Base-by-base conservation (phyloP, 495 filamentous ascomycete species). In the Mytilinidion resinicola region DNA sequence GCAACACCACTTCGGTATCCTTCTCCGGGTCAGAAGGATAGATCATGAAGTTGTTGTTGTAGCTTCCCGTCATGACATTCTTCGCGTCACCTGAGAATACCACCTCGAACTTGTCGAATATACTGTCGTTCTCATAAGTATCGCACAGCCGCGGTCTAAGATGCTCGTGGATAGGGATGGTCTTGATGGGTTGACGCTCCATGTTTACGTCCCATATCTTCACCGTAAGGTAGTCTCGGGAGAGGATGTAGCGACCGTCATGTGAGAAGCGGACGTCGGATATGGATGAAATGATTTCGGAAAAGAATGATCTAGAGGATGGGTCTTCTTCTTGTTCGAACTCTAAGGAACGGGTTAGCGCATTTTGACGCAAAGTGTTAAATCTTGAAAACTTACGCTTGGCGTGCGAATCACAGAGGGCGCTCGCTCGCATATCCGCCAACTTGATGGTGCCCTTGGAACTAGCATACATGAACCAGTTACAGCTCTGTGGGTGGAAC, bases 31-130 rank as follows among this genome's bases (percentile, higher is more conserved):
- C 91, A 35, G 91, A 93, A 0, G 93, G 93, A 74, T 98, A 98
- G 66, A 98, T 98, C 93, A 98, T 98, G 79, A 98, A 98, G 76
- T 98, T 98, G 76, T 98, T 98, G 82, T 98, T 98, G 79, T 98
- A 98, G 70, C 89, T 95, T 64, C 93, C 93, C 6, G 93, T 98
- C 93, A 98, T 98, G 57, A 97, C 93, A 67, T 98, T 96, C 78
- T 95, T 92, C 9, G 90, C 90, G 72, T 97, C 93, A 14, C 93
- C 93, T 3, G 92, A 96, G 74, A 98, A 97, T 39, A 97, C 95
- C 56, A 98, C 93, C 75, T 98, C 93, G 63, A 98, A 98, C 73
- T 98, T 98, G 79, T 98, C 93, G 67, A 98, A 98, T 69, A 98
- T 98, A 73, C 90, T 95, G 70, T 98, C 93, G 62, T 98, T 98